Percentiles rank a stretch among this genome's conserved stretches.
Evolutionary conservation across 345 rosid genomes (phyloP).

Genomic region (Eucalyptus curtisii): DNA sequence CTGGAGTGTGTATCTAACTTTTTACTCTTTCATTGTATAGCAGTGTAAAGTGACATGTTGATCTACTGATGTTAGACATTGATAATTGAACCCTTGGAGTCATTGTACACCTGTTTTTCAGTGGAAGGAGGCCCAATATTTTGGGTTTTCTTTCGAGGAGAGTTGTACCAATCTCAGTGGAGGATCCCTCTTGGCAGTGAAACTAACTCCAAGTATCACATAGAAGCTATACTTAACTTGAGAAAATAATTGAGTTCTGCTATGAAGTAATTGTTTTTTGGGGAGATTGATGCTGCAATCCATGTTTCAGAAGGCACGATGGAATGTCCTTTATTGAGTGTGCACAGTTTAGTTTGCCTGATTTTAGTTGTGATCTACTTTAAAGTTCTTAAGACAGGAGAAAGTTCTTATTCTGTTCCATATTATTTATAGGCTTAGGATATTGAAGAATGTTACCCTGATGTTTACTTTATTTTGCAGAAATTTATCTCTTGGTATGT

Average conservation of each 20-base stretch:
- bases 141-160: neutral
- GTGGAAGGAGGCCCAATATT: neutral
- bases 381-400: neutral
- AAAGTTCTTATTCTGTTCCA: neutral
- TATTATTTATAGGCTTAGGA: neutral
- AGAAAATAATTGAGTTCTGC: neutral
- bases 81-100: neutral
- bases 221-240: neutral
- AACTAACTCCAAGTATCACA: neutral
- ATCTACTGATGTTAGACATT: neutral
- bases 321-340: neutral
- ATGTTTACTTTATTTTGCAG: slow-evolving; percentile 16
- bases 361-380: too few species aligned
- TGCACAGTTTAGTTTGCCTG: neutral
- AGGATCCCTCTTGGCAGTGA: neutral
- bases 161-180: neutral
- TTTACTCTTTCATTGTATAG: neutral
- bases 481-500: slow-evolving; percentile 64
- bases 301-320: neutral
- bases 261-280: neutral
- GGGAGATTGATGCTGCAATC: neutral
- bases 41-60: neutral
- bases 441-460: neutral
- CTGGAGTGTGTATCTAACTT: neutral
- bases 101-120: neutral